Conservation (phyloP, 352 stramenopile genomes). For the Phytopythium mirpurense region DNA sequence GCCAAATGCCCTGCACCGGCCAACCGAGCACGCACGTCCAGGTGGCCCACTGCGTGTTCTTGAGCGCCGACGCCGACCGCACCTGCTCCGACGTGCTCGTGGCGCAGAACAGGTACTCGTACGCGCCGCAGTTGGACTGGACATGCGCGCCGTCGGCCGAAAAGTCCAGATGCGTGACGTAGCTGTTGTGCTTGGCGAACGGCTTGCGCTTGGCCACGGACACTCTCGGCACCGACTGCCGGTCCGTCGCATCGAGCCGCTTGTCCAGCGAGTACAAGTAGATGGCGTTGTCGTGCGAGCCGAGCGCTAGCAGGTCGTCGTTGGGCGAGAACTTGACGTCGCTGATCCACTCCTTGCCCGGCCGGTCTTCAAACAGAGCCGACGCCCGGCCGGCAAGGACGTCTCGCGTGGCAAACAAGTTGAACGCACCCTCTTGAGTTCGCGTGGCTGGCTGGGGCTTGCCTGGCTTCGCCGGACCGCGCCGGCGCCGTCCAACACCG, state of each 20-base stretch:
- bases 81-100: slow-evolving; percentile 76
- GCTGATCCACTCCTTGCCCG: slow-evolving; percentile 73
- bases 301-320: slow-evolving; percentile 39
- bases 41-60: slow-evolving; percentile 86
- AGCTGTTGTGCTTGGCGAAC: slow-evolving; percentile 79
- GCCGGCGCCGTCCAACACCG: slow-evolving; percentile 23
- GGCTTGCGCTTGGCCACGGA: slow-evolving; percentile 57
- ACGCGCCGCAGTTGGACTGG: slow-evolving; percentile 81
- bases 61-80: slow-evolving; percentile 54
- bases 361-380: slow-evolving; percentile 48
- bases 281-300: slow-evolving; percentile 74
- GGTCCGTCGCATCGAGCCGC: not conserved
- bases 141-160: slow-evolving; percentile 58
- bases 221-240: not conserved
- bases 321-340: slow-evolving; percentile 71
- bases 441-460: slow-evolving; percentile 17
- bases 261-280: slow-evolving; percentile 48
- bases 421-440: slow-evolving; percentile 45
- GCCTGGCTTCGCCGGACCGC: slow-evolving; percentile 2
- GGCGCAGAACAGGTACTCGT: slow-evolving; percentile 91
- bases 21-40: slow-evolving; percentile 89
- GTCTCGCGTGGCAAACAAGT: slow-evolving; percentile 23
- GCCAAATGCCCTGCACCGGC: slow-evolving; percentile 91
- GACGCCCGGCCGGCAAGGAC: not conserved
- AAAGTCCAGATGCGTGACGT: slow-evolving; percentile 84